These are phyloP conservation scores for Aspergillus steynii DNA, from an alignment of 495 filamentous ascomycete genomes.

Conservation along the genomic window DNA sequence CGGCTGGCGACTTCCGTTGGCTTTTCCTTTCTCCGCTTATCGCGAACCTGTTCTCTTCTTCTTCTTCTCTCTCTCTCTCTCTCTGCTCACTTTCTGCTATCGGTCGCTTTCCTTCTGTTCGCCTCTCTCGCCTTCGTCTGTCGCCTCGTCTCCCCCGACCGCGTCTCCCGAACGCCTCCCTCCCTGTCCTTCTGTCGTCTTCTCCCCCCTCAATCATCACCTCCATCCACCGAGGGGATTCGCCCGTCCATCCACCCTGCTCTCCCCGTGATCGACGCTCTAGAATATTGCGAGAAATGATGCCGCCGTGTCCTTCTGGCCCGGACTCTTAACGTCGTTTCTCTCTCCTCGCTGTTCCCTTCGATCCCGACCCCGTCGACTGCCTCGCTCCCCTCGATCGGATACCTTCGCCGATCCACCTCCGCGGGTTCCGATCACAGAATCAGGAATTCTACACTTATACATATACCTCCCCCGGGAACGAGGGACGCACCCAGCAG, in stretches of 20 bases:
- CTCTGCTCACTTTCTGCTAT: not conserved
- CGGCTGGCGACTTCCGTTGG: conserved; percentile 29
- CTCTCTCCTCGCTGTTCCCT: conserved; percentile 21
- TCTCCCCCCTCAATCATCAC: conserved; percentile 7
- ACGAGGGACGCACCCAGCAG: not conserved
- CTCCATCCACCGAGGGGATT: conserved; percentile 2
- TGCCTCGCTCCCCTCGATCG: conserved; percentile 6
- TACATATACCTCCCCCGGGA: not conserved
- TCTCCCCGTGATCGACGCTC: conserved; percentile 8
- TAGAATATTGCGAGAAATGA: conserved; percentile 28
- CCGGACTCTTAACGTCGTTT: conserved; percentile 27
- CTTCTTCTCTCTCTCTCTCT: conserved; percentile 7
- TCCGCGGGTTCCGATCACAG: not conserved
- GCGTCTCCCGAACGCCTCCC: conserved; percentile 12
- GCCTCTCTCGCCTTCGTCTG: not conserved
- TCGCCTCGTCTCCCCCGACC: conserved; percentile 1
- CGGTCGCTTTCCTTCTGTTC: conserved; percentile 3
- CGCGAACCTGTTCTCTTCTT: conserved; percentile 10
- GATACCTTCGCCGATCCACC: not conserved
- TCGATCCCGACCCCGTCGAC: conserved; percentile 17
- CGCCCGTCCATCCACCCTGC: conserved; percentile 4
- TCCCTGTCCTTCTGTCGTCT: conserved; percentile 9
- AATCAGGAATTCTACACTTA: not conserved
- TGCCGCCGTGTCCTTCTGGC: conserved; percentile 29
- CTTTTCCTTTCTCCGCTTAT: conserved; percentile 25